Conservation (phyloP, 495 filamentous ascomycete species). For the Penicillium parvum region DNA sequence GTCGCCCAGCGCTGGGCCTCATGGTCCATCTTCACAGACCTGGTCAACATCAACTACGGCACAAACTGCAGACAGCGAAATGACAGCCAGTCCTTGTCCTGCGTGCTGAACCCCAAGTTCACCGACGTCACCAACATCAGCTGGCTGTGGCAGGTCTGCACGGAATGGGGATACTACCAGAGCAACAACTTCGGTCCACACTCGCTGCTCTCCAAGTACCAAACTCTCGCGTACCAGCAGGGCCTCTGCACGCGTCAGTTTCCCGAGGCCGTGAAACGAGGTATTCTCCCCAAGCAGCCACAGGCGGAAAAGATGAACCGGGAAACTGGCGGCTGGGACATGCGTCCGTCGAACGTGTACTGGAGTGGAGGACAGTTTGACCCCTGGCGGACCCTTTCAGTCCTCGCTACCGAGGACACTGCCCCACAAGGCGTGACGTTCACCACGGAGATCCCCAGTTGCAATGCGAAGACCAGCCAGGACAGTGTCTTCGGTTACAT, state of each 20-base stretch:
- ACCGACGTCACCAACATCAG: constrained; percentile 37
- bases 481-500: constrained; percentile 50
- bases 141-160: constrained; percentile 61
- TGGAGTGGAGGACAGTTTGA: constrained; percentile 54
- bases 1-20: constrained; percentile 43
- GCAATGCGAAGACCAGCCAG: constrained; percentile 34
- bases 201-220: constrained; percentile 48
- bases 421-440: constrained; percentile 35
- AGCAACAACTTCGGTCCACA: constrained; percentile 47
- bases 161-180: constrained; percentile 55
- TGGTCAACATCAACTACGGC: constrained; percentile 40
- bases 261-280: constrained; percentile 40
- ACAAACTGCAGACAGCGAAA: constrained; percentile 42
- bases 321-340: constrained; percentile 51
- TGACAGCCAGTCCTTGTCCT: constrained; percentile 22
- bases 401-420: constrained; percentile 40
- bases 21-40: constrained; percentile 37
- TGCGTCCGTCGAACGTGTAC: constrained; percentile 55
- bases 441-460: constrained; percentile 42
- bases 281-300: constrained; percentile 42
- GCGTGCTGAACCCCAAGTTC: constrained; percentile 35
- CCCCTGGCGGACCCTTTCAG: constrained; percentile 53
- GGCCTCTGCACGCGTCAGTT: constrained; percentile 51
- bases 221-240: constrained; percentile 48
- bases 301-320: constrained; percentile 35